Conservation (phyloP, 1,284 basidiomycete species). For the Hemileia vastatrix region DNA sequence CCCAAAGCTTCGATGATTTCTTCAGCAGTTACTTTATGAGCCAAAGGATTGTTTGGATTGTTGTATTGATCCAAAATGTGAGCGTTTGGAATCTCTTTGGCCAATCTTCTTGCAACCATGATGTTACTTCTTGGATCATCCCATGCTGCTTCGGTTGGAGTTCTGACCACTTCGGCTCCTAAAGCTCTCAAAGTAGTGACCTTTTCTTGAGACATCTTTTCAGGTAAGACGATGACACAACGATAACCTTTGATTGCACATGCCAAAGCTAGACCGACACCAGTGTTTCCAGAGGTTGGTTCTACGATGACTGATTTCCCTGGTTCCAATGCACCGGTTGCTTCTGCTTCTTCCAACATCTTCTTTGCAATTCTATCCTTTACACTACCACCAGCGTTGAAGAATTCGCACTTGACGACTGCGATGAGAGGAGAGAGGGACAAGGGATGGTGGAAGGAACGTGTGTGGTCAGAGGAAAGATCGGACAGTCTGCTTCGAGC, state of each 20-base stretch:
- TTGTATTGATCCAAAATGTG: conserved; percentile 85
- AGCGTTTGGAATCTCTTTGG: conserved; percentile 67
- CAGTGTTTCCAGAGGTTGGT: conserved; percentile 77
- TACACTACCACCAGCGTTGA: conserved; percentile 83
- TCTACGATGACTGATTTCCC: conserved; percentile 69
- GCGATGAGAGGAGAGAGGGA: no score
- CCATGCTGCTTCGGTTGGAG: conserved; percentile 83
- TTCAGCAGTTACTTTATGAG: conserved; percentile 78
- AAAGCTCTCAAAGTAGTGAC: conserved; percentile 81
- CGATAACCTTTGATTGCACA: conserved; percentile 47
- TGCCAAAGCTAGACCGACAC: conserved; percentile 48
- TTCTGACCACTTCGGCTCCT: conserved; percentile 86
- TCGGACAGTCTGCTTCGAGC: no score
- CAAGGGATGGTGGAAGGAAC: no score
- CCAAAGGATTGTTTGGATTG: conserved; percentile 68
- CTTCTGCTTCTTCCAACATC: conserved; percentile 88
- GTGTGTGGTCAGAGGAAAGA: no score
- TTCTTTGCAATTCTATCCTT: conserved; percentile 71
- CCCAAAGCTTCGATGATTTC: conserved; percentile 62
- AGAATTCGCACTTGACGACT: no score
- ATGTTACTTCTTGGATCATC: conserved; percentile 78
- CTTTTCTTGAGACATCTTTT: conserved; percentile 96
- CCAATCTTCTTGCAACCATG: conserved; percentile 70
- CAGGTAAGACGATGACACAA: conserved; percentile 75
- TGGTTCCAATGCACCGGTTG: conserved; percentile 70